These are phyloP conservation scores for Candida michaelii DNA, from an alignment of 805 yeast species.

Conservation along the genomic window DNA sequence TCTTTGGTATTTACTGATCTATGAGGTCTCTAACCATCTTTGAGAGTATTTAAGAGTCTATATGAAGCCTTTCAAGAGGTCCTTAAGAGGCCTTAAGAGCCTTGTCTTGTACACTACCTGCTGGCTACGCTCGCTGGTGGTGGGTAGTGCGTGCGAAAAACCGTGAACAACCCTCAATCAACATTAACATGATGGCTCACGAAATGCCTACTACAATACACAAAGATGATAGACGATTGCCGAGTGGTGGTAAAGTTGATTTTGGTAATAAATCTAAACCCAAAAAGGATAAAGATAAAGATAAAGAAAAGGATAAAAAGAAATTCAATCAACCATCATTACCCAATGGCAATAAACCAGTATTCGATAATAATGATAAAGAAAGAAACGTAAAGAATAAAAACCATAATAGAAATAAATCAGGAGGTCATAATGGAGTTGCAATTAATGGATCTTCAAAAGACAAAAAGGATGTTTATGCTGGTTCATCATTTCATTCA, in stretches of 20 bases:
- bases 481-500: slow-evolving; percentile 57
- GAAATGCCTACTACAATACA: slow-evolving; percentile 25
- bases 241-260: slow-evolving; percentile 31
- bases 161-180: too few species aligned
- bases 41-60: too few species aligned
- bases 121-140: too few species aligned
- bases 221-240: slow-evolving; percentile 22
- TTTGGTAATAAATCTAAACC: slow-evolving; percentile 22
- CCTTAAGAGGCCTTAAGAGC: too few species aligned
- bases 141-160: too few species aligned
- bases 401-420: slow-evolving; percentile 6
- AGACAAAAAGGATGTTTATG: slow-evolving; percentile 37
- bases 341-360: slow-evolving; percentile 31
- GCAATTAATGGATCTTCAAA: not conserved
- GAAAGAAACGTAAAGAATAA: slow-evolving; percentile 7
- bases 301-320: slow-evolving; percentile 13
- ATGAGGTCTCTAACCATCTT: too few species aligned
- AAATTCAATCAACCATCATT: slow-evolving; percentile 10
- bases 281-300: not conserved
- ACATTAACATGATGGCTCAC: slow-evolving; percentile 40
- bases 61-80: too few species aligned
- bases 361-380: slow-evolving; percentile 17
- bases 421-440: not conserved
- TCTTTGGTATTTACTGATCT: too few species aligned
- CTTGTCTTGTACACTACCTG: too few species aligned